Evolutionary conservation across 768 basidiomycete species (phyloP).

Genomic region (Mycena alexandri): DNA sequence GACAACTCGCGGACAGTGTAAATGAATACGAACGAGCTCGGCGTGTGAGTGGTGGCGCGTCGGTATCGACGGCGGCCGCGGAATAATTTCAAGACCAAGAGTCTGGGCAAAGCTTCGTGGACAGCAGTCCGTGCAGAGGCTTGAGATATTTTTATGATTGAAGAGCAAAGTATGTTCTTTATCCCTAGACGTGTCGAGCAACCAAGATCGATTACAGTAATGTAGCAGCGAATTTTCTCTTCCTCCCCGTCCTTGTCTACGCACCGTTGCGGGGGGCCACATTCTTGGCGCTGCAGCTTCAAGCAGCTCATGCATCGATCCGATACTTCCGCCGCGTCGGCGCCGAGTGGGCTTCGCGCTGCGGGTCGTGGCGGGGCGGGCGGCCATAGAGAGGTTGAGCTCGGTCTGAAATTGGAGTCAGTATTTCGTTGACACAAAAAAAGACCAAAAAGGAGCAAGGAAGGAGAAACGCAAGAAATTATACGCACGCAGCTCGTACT

Average conservation of each 20-base stretch:
- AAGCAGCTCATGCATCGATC: slow-evolving; percentile 10
- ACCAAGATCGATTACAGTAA: background rate
- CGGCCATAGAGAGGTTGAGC: slow-evolving; percentile 33
- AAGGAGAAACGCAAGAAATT: slow-evolving; percentile 7
- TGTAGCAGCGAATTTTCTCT: background rate
- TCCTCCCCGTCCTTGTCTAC: background rate
- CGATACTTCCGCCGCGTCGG: slow-evolving; percentile 28
- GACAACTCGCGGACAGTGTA: background rate
- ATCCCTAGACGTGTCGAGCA: background rate
- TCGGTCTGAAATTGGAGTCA: slow-evolving; percentile 44
- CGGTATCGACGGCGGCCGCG: background rate
- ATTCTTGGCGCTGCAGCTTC: too few relatives aligned
- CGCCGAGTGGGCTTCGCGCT: slow-evolving; percentile 24
- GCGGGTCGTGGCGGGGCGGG: slow-evolving; percentile 38
- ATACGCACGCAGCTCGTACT: slow-evolving; percentile 74
- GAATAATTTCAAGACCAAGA: too few relatives aligned
- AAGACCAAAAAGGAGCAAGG: background rate
- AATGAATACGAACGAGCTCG: background rate
- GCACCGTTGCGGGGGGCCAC: background rate
- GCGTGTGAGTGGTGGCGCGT: slow-evolving; percentile 12
- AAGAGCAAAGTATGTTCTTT: background rate
- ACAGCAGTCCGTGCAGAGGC: too few relatives aligned
- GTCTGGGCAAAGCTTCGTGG: too few relatives aligned
- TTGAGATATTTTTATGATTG: too few relatives aligned
- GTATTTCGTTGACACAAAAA: slow-evolving; percentile 12